These are phyloP conservation scores for Pseudopediastrum boryanum DNA, from an alignment of 139 green algal species.

Conservation along the genomic window DNA sequence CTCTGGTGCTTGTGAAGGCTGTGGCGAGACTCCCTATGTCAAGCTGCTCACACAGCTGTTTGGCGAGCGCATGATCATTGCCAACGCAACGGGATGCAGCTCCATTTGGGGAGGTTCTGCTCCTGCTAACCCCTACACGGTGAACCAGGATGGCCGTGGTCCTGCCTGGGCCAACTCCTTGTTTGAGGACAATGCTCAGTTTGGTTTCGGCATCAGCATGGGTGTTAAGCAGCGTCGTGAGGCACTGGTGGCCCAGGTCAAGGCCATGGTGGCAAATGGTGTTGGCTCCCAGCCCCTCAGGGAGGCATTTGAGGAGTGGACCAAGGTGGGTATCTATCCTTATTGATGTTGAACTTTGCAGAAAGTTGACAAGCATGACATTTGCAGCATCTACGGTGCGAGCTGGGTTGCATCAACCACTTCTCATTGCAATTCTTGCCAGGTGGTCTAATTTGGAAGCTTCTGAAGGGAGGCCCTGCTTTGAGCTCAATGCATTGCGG, in stretches of 20 bases:
- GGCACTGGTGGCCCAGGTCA: constrained; percentile 25
- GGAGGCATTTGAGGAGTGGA: constrained; percentile 42
- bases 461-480: no score
- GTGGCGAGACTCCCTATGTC: constrained; percentile 23
- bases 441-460: no score
- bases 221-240: constrained; percentile 56
- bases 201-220: constrained; percentile 61
- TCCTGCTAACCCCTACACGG: constrained; percentile 64
- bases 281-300: constrained; percentile 32
- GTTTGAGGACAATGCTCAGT: constrained; percentile 67
- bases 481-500: no score
- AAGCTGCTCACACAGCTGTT: constrained; percentile 52
- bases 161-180: constrained; percentile 70
- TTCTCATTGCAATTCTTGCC: no score
- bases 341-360: no score
- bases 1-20: constrained; percentile 56
- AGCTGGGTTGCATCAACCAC: no score
- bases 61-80: constrained; percentile 57
- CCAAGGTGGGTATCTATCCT: constrained; percentile 27
- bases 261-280: constrained; percentile 31
- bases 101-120: constrained; percentile 66
- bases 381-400: no score
- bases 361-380: no score
- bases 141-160: constrained; percentile 46
- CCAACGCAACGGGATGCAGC: constrained; percentile 66